phyloP scores from a whole-genome alignment of 805 yeast species.

The Pichia membranifaciens region DNA sequence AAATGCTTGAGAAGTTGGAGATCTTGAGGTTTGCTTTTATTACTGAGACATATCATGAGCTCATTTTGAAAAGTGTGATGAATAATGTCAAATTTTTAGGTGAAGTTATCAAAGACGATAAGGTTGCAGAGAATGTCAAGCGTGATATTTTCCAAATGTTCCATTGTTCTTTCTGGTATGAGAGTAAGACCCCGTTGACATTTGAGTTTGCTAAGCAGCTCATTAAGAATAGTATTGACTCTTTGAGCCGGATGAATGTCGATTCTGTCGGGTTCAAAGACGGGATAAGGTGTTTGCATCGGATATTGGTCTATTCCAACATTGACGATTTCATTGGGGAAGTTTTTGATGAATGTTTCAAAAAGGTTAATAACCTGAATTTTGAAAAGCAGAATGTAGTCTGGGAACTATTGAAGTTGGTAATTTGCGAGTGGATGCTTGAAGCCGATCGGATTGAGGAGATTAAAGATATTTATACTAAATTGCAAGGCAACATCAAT shows the following conservation, averaged over 20 bases:
- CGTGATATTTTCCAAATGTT: conserved; percentile 5
- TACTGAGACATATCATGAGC: conserved; percentile 2
- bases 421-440: conserved; percentile 8
- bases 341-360: conserved; percentile 1
- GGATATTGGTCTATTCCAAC: not conserved
- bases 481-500: not conserved
- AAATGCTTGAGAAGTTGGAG: not conserved
- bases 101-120: not conserved
- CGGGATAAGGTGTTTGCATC: conserved; percentile 6
- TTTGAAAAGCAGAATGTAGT: conserved; percentile 2
- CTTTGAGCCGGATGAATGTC: not conserved
- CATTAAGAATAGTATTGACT: not conserved
- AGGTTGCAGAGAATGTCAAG: not conserved
- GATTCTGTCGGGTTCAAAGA: not conserved
- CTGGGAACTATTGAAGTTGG: conserved; percentile 7
- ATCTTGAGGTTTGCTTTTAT: conserved; percentile 1
- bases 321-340: conserved; percentile 3
- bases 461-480: not conserved
- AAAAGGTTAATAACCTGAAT: not conserved
- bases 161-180: conserved; percentile 5
- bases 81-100: conserved; percentile 3
- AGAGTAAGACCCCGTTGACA: not conserved
- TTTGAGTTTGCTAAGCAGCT: conserved; percentile 1
- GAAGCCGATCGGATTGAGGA: not conserved
- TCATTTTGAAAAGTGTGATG: conserved; percentile 2